Percentiles rank a stretch among this genome's conserved stretches.
Evolutionary conservation across 2,329 filamentous ascomycete species (phyloP).

Genomic region (Fusarium subglutinans): DNA sequence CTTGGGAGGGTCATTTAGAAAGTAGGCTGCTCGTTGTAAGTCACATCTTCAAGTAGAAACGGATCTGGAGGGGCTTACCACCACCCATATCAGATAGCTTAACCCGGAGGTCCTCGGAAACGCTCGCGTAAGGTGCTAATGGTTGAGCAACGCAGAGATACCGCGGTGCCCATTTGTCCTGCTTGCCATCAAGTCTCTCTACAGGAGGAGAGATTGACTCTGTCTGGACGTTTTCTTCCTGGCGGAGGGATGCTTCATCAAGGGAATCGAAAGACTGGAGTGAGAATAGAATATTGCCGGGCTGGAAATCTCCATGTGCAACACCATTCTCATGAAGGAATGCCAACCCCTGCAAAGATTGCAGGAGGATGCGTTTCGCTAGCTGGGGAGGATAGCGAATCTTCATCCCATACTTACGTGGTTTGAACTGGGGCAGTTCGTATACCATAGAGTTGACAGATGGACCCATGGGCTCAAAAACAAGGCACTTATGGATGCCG

Average conservation of each 20-base stretch:
- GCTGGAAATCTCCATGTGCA: constrained; percentile 14
- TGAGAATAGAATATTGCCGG: constrained; percentile 10
- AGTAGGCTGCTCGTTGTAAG: constrained; percentile 8
- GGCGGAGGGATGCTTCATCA: background rate
- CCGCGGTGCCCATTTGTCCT: constrained; percentile 11
- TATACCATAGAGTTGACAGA: constrained; percentile 28
- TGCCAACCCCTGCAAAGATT: background rate
- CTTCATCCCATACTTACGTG: background rate
- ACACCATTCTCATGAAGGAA: constrained; percentile 6
- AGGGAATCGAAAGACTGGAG: background rate
- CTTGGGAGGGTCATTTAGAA: background rate
- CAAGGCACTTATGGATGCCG: constrained; percentile 44
- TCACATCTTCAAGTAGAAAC: background rate
- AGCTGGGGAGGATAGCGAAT: constrained; percentile 11
- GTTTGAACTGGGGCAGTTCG: constrained; percentile 14
- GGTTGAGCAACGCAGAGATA: constrained; percentile 11
- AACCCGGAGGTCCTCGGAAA: background rate
- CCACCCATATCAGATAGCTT: constrained; percentile 21
- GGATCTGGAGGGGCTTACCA: background rate
- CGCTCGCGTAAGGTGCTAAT: background rate
- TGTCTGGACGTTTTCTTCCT: background rate
- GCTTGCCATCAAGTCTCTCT: constrained; percentile 8
- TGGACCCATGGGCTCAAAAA: constrained; percentile 47
- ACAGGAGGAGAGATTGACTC: background rate
- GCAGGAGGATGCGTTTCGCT: constrained; percentile 19